These are phyloP conservation scores for Theobroma cacao DNA, from an alignment of 345 rosid species.

Conservation along the genomic window DNA sequence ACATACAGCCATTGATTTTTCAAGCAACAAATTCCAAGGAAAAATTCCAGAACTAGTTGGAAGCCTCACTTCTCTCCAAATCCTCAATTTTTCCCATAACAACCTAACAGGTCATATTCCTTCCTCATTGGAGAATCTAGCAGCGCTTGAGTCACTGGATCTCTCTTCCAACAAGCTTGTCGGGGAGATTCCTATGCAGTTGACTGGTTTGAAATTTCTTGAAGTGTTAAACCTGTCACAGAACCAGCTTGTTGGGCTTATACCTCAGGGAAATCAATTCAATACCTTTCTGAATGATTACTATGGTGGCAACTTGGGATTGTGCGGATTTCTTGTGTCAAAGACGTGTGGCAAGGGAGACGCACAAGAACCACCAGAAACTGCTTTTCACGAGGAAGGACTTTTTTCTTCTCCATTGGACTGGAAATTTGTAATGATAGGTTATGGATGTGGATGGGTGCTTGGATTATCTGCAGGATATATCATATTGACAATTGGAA, in stretches of 20 bases:
- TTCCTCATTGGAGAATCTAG: neutral
- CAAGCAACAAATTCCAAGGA: constrained; percentile 13
- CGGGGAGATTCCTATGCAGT: neutral
- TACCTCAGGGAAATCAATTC: constrained; percentile 14
- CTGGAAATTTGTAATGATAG: neutral
- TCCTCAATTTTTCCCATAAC: neutral
- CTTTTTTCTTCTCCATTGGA: neutral
- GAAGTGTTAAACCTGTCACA: constrained; percentile 15
- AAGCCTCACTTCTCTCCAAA: neutral
- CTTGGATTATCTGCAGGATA: constrained; percentile 3
- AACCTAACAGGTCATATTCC: neutral
- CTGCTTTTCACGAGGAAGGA: neutral
- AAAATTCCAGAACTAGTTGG: neutral
- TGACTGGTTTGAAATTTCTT: neutral
- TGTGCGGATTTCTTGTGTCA: neutral
- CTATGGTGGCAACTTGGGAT: neutral
- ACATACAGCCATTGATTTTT: constrained; percentile 22
- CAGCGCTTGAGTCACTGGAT: neutral
- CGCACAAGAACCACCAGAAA: neutral
- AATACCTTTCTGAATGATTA: neutral
- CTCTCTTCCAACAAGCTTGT: constrained; percentile 2
- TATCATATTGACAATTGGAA: neutral
- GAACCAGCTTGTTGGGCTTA: constrained; percentile 10
- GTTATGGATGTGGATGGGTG: neutral
- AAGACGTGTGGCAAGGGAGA: neutral